Percentiles rank a stretch among this genome's conserved stretches.
Conservation (phyloP, 441 rosid species). For the Erodium moschatum region DNA sequence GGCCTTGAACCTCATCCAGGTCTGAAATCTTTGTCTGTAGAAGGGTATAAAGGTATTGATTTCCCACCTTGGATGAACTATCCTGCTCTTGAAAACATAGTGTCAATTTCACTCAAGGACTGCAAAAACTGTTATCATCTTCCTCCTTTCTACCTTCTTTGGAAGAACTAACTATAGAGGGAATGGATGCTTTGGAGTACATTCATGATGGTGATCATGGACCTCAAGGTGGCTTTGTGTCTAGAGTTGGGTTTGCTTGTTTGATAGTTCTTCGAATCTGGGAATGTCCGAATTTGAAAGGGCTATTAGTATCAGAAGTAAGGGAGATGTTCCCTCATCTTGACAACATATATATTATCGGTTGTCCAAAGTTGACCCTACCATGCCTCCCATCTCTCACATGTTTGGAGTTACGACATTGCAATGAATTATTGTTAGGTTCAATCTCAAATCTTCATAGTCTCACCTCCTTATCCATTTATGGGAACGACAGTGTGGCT, state of each 20-base stretch:
- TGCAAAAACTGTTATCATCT: background rate
- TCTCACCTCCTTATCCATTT: background rate
- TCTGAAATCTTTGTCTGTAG: background rate
- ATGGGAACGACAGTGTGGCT: background rate
- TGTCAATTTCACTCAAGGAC: background rate
- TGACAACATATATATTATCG: background rate
- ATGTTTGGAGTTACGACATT: background rate
- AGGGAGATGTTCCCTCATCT: background rate
- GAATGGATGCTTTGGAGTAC: background rate
- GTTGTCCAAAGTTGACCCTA: background rate
- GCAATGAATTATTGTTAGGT: background rate
- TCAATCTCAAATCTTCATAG: background rate
- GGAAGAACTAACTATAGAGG: background rate
- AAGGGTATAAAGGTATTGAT: background rate
- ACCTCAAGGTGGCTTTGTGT: background rate
- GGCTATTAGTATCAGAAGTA: background rate
- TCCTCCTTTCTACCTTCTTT: background rate
- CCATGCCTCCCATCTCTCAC: background rate
- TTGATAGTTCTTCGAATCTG: background rate
- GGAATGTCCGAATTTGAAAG: background rate
- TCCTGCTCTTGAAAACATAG: background rate
- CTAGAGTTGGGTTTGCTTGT: background rate
- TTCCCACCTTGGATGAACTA: background rate
- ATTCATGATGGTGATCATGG: background rate
- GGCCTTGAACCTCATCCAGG: background rate